Evolutionary conservation across 345 rosid genomes (phyloP).

Genomic region (Citrus trifoliata): DNA sequence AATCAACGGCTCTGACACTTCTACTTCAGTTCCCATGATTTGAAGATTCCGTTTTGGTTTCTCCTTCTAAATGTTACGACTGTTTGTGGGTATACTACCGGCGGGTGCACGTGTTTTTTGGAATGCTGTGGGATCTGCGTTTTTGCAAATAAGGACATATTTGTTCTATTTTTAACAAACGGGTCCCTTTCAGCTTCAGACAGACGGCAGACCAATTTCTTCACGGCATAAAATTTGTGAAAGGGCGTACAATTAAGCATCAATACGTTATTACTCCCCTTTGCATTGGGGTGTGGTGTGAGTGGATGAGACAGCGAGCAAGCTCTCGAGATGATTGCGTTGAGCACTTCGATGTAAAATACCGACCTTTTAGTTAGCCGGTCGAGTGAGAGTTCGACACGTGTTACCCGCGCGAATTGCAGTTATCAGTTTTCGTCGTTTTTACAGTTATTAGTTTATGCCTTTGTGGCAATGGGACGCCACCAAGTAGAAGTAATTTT

Average conservation of each 20-base stretch:
- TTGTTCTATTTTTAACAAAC: too few species aligned
- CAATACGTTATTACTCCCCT: too few species aligned
- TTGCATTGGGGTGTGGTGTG: too few species aligned
- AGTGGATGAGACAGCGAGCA: neutral
- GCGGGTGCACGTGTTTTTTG: neutral
- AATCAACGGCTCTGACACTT: constrained; percentile 20
- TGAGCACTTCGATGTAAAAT: neutral
- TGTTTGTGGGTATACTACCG: neutral
- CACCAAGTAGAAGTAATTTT: neutral
- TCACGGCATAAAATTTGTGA: too few species aligned
- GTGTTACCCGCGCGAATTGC: neutral
- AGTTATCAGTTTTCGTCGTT: neutral
- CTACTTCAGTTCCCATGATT: constrained; percentile 58
- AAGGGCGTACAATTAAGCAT: too few species aligned
- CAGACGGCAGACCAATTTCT: too few species aligned
- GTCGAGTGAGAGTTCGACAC: neutral
- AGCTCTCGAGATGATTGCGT: neutral
- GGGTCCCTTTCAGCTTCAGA: too few species aligned
- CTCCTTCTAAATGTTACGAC: neutral
- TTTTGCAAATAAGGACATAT: too few species aligned
- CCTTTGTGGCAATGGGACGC: too few species aligned
- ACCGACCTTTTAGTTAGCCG: neutral
- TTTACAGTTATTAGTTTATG: too few species aligned
- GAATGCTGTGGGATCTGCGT: too few species aligned
- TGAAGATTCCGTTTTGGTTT: neutral